Conservation (phyloP, 495 filamentous ascomycete genomes). For the Viridothelium virens region DNA sequence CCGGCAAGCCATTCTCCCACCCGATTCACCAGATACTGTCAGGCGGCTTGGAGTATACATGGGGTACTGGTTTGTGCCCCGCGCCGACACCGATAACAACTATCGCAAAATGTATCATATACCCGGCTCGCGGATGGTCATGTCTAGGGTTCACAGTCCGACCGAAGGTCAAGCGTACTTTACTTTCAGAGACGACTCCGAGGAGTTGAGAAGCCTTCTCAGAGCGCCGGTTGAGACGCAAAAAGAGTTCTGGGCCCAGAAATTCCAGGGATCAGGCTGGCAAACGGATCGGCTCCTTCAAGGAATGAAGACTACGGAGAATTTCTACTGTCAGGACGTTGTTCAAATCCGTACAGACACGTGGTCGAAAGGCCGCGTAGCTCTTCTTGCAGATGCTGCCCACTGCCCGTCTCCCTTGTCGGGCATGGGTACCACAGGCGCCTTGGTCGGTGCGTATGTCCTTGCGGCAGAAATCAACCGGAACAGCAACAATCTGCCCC, state of each 20-base stretch:
- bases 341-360: slow-evolving; percentile 23
- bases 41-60: slow-evolving; percentile 17
- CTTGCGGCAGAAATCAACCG: slow-evolving; percentile 30
- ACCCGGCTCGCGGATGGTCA: slow-evolving; percentile 33
- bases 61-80: slow-evolving; percentile 25
- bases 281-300: slow-evolving; percentile 1
- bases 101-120: slow-evolving; percentile 30
- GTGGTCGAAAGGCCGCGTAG: slow-evolving; percentile 27
- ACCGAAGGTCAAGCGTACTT: slow-evolving; percentile 38
- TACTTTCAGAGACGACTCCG: slow-evolving; percentile 25
- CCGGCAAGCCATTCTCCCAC: slow-evolving; percentile 14
- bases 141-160: slow-evolving; percentile 38
- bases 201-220: slow-evolving; percentile 23
- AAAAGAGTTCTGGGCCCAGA: slow-evolving; percentile 30
- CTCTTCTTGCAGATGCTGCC: slow-evolving; percentile 30
- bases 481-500: slow-evolving; percentile 13
- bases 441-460: slow-evolving; percentile 30
- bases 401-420: slow-evolving; percentile 25
- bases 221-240: slow-evolving; percentile 24
- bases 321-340: slow-evolving; percentile 23
- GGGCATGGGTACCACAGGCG: slow-evolving; percentile 29
- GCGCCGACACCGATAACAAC: slow-evolving; percentile 31
- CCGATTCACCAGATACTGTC: slow-evolving; percentile 7
- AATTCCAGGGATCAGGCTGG: slow-evolving; percentile 10
- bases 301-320: slow-evolving; percentile 13